Conservation (phyloP, 73 alveolate genomes). For the Tetrahymena elliotti region DNA sequence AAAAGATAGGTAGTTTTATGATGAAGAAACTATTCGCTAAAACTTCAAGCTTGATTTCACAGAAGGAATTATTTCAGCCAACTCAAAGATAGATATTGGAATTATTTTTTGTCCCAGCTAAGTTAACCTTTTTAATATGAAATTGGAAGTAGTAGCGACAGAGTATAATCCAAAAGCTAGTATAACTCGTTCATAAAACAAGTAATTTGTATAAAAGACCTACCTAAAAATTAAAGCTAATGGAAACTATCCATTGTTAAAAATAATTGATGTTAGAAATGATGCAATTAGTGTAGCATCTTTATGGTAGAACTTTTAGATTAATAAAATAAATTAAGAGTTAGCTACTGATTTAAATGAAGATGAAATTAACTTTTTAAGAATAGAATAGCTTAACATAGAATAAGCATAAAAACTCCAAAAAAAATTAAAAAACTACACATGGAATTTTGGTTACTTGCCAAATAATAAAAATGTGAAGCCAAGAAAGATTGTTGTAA, state of each 20-base stretch:
- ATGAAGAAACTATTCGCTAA: neutral
- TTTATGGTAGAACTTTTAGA: slow-evolving; percentile 90
- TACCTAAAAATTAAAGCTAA: slow-evolving; percentile 79
- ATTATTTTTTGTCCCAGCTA: slow-evolving; percentile 89
- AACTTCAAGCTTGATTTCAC: neutral
- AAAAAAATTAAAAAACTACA: slow-evolving; percentile 55
- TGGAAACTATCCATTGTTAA: slow-evolving; percentile 94
- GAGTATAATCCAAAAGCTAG: slow-evolving; percentile 74
- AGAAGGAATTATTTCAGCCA: slow-evolving; percentile 68
- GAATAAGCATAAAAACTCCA: slow-evolving; percentile 21
- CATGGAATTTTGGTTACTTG: slow-evolving; percentile 85
- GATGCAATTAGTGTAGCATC: slow-evolving; percentile 82
- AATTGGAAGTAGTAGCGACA: slow-evolving; percentile 79
- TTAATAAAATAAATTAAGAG: slow-evolving; percentile 85
- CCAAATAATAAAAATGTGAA: slow-evolving; percentile 66
- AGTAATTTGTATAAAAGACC: slow-evolving; percentile 51
- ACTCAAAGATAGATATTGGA: slow-evolving; percentile 86
- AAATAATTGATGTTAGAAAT: slow-evolving; percentile 90
- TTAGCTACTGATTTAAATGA: slow-evolving; percentile 81
- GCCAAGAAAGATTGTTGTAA: slow-evolving; percentile 79
- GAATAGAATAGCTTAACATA: slow-evolving; percentile 50
- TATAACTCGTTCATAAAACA: slow-evolving; percentile 50
- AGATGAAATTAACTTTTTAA: slow-evolving; percentile 74
- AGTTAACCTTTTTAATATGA: slow-evolving; percentile 78
- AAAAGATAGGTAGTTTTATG: neutral